phyloP scores from a whole-genome alignment of 2,329 filamentous ascomycete species.

The Botrytis fragariae region DNA sequence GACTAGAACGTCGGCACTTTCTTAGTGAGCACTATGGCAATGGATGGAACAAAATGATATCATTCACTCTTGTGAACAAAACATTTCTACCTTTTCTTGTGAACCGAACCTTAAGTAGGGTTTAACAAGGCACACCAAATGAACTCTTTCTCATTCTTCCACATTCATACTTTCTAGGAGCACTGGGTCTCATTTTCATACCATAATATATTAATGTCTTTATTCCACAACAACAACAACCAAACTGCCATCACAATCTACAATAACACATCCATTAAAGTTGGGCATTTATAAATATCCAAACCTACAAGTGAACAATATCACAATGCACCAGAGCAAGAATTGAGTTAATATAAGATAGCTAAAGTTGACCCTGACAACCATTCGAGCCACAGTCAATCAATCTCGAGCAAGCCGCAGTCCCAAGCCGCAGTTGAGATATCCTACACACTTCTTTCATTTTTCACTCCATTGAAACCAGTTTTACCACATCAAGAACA shows the following conservation, averaged over 20 bases:
- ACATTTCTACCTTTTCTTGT: neutral
- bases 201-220: neutral
- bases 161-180: neutral
- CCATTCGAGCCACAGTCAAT: neutral
- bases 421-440: neutral
- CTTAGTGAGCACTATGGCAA: constrained; percentile 1
- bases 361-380: neutral
- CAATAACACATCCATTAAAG: neutral
- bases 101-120: neutral
- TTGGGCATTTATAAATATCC: neutral
- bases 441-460: neutral
- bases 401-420: neutral
- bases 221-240: neutral
- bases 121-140: neutral
- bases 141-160: neutral
- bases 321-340: neutral
- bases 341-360: neutral
- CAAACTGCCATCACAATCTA: neutral
- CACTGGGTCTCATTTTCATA: neutral
- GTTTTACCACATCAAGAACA: neutral
- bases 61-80: neutral
- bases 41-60: neutral
- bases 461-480: neutral
- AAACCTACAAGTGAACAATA: neutral
- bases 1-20: neutral